A percentile compares a stretch with the other conserved stretches of the same genome.
phyloP scores from a whole-genome alignment of 148 eudicot genomes.

The Persicaria tinctoria region DNA sequence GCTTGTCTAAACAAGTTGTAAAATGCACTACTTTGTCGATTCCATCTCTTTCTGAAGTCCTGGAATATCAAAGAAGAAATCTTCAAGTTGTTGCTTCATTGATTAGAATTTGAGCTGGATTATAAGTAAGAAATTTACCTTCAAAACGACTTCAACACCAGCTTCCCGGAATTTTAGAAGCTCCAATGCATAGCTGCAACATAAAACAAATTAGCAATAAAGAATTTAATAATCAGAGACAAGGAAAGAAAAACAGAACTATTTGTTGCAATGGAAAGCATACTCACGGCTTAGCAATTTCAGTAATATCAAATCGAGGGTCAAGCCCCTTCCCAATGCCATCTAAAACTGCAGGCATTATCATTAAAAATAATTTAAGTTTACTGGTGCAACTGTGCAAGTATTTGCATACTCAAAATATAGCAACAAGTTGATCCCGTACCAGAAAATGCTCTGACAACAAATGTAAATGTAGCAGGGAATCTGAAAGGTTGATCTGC shows the following conservation, averaged over 20 bases:
- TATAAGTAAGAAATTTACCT: slow-evolving; percentile 34
- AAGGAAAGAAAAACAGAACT: background rate
- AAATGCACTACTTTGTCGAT: slow-evolving; percentile 83
- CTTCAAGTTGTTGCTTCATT: slow-evolving; percentile 4
- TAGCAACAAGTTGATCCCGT: slow-evolving; percentile 12
- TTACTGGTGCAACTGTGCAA: slow-evolving; percentile 5
- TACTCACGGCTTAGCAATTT: slow-evolving; percentile 97
- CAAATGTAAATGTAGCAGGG: slow-evolving; percentile 77
- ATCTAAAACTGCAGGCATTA: slow-evolving; percentile 62
- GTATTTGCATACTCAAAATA: slow-evolving; percentile 11
- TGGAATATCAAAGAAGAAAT: slow-evolving; percentile 22
- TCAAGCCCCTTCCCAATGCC: slow-evolving; percentile 99
- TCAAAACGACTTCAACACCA: slow-evolving; percentile 81
- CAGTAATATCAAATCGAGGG: slow-evolving; percentile 98
- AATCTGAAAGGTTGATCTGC: slow-evolving; percentile 97
- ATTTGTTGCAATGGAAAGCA: slow-evolving; percentile 1
- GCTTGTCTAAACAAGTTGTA: slow-evolving; percentile 95
- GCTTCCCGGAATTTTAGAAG: slow-evolving; percentile 90
- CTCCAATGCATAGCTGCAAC: slow-evolving; percentile 85
- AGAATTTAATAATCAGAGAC: background rate
- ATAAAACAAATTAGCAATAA: slow-evolving; percentile 14
- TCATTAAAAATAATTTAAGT: background rate
- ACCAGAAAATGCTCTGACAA: slow-evolving; percentile 67
- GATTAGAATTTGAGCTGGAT: slow-evolving; percentile 6
- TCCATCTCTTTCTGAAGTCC: slow-evolving; percentile 94